Conservation (phyloP, 805 yeast species). For the Lipomyces sp. region DNA sequence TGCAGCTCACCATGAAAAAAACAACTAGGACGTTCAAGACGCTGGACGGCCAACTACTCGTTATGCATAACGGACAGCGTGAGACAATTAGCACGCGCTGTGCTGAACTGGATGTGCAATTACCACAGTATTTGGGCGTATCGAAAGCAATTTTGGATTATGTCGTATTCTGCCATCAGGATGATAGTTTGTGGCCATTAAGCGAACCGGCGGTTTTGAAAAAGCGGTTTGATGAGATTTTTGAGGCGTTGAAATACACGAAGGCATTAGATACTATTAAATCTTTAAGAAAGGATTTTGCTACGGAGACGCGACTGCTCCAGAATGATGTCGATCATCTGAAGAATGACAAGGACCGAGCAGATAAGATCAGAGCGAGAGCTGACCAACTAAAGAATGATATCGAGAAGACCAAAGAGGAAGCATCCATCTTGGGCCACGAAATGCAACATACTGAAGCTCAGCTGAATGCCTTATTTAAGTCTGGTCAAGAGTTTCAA, state of each 20-base stretch:
- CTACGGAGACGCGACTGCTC: constrained; percentile 72
- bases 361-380: constrained; percentile 59
- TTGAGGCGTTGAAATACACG: constrained; percentile 91
- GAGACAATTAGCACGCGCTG: constrained; percentile 79
- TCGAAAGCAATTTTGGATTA: constrained; percentile 85
- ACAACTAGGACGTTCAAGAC: constrained; percentile 80
- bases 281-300: constrained; percentile 73
- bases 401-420: constrained; percentile 53
- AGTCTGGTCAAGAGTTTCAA: constrained; percentile 81
- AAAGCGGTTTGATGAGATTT: constrained; percentile 93
- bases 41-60: constrained; percentile 82
- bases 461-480: constrained; percentile 67
- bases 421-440: constrained; percentile 56
- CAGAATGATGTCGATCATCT: constrained; percentile 81
- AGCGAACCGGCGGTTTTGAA: constrained; percentile 88
- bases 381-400: constrained; percentile 52
- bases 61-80: constrained; percentile 64
- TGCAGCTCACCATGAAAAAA: constrained; percentile 71
- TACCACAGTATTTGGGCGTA: constrained; percentile 85
- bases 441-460: constrained; percentile 59
- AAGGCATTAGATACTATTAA: constrained; percentile 85
- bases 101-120: constrained; percentile 78
- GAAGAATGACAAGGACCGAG: constrained; percentile 72
- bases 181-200: constrained; percentile 95
- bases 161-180: constrained; percentile 97